Evolutionary conservation across 1,139 yeast genomes (phyloP), one percentile per base, ranked within the genome.

Genomic region (Taiozyma onychis): DNA sequence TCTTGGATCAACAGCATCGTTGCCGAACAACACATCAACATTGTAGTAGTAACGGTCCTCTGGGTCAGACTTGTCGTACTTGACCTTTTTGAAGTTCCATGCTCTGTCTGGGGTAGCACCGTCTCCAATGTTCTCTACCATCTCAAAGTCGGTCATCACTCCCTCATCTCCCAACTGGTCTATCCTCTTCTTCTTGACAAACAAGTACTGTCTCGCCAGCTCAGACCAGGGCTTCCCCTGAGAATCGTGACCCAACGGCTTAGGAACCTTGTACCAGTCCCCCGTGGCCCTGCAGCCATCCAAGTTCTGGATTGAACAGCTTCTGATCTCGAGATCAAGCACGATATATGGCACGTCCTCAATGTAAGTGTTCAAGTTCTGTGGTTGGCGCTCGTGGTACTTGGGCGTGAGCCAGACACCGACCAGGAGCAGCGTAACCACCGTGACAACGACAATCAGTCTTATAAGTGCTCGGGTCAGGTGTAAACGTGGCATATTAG

Each of bases 1-100:
- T 51, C 96, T 72, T 2, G 96, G 96, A 48, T 89, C 96, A 4
- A 76, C 80, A 0, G 88, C 85, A 57, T 83, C 89, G 2, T 66
- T 67, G 1, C 96, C 95, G 69, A 81, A 89, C 39, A 89, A 68
- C 2, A 88, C 71, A 56, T 85, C 88, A 16, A 88, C 51, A n/a
- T 71, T 71, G 30, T 61, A 59, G 4, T 69, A 48, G 13, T 57
- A 55, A 7, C 45, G 48, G 3, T 42, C 77, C 53, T 79, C 66
- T 4, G 48, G 32, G 7, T 68, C 57, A 9, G 57, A 53, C 6
- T 67, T 57, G 22, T 58, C 55, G 49, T 62, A 69, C 18, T 53
- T 51, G 2, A 77, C 85, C 44, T 62, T 66, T 50, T 73, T 71
- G 43, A 22, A 48, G 2, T 9, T 16, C 46, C 50, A 41, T 5